phyloP scores from a whole-genome alignment of 148 eudicot species.

The Mesembryanthemum crystallinum region DNA sequence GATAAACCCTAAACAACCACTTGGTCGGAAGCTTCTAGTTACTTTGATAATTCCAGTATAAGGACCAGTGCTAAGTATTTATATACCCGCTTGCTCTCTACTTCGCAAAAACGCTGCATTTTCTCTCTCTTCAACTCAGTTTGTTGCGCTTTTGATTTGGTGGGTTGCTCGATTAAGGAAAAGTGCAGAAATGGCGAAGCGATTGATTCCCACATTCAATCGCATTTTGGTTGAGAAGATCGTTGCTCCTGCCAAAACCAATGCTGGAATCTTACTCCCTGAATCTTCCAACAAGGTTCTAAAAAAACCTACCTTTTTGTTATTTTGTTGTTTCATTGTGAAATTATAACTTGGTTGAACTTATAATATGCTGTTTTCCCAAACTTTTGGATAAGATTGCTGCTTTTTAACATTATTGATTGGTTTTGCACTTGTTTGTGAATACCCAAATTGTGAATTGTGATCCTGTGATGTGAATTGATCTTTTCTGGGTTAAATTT shows the following conservation, averaged over 20 bases:
- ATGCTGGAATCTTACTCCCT: slow-evolving; percentile 71
- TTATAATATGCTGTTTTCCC: neutral
- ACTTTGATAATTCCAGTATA: neutral
- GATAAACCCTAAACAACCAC: slow-evolving; percentile 10
- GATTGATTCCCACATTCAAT: slow-evolving; percentile 58
- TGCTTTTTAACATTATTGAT: too few relatives aligned
- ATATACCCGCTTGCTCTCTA: neutral
- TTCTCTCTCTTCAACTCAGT: neutral
- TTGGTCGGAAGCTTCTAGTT: slow-evolving; percentile 22
- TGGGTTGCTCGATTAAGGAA: neutral
- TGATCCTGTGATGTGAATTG: too few relatives aligned
- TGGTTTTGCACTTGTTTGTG: too few relatives aligned
- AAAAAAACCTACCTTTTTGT: neutral
- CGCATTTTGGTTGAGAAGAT: slow-evolving; percentile 65
- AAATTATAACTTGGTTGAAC: neutral
- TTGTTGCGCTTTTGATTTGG: neutral
- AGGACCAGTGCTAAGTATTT: neutral
- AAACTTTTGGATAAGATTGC: too few relatives aligned
- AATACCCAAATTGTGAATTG: too few relatives aligned
- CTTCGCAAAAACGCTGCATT: neutral
- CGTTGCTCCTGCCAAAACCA: slow-evolving; percentile 57
- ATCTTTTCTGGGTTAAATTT: too few relatives aligned
- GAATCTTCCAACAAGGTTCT: slow-evolving; percentile 59
- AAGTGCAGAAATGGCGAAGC: slow-evolving; percentile 49
- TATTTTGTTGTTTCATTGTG: neutral